Conservation (phyloP, 208 protist species). For the Crithidia bombi region DNA sequence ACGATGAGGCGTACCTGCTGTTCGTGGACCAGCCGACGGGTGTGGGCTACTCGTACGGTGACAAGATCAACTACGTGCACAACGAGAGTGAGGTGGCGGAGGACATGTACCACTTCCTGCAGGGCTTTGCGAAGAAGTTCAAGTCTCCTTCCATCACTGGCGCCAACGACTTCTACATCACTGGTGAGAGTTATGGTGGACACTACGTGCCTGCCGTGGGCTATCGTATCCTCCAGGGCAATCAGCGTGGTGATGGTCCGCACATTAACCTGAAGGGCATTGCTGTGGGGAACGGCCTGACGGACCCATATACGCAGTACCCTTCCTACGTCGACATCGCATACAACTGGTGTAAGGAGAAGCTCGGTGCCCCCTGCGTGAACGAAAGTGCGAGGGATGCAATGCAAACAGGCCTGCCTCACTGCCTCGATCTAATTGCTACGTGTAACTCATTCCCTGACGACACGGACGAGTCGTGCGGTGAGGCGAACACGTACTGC, state of each 20-base stretch:
- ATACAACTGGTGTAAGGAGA: slow-evolving; percentile 62
- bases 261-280: slow-evolving; percentile 72
- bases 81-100: slow-evolving; percentile 76
- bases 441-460: neutral
- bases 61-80: slow-evolving; percentile 52
- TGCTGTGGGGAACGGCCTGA: slow-evolving; percentile 91
- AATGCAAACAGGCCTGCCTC: slow-evolving; percentile 36
- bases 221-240: slow-evolving; percentile 49
- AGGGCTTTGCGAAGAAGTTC: slow-evolving; percentile 63
- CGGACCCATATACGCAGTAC: slow-evolving; percentile 82
- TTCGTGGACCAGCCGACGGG: slow-evolving; percentile 93
- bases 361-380: slow-evolving; percentile 61
- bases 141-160: slow-evolving; percentile 53
- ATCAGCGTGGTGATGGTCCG: slow-evolving; percentile 35
- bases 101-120: slow-evolving; percentile 90
- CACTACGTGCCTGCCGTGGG: slow-evolving; percentile 75
- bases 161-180: slow-evolving; percentile 79
- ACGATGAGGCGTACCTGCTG: slow-evolving; percentile 81
- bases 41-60: slow-evolving; percentile 84
- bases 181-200: slow-evolving; percentile 85
- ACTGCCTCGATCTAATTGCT: neutral
- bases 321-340: slow-evolving; percentile 60
- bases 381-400: slow-evolving; percentile 32
- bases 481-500: neutral
- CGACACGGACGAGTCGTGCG: neutral